Conservation (phyloP, 371 early-diverging fungal species). For the Mortierella sp. region DNA sequence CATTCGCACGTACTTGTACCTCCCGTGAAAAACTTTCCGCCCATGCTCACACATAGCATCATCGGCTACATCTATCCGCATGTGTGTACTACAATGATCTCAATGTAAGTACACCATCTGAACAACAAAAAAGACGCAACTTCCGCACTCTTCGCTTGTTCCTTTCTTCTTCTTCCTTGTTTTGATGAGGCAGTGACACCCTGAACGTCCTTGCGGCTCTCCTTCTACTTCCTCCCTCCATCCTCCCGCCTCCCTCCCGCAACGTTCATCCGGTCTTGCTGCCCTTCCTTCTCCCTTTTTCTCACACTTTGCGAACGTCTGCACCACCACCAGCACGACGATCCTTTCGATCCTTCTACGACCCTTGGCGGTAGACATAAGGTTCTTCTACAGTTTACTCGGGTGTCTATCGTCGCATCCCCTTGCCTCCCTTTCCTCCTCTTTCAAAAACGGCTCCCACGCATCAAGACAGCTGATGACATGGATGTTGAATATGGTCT, state of each 20-base stretch:
- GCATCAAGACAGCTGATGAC: conserved; percentile 3
- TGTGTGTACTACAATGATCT: conserved; percentile 4
- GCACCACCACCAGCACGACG: not conserved
- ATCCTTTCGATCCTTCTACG: too few relatives aligned
- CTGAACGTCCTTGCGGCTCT: not conserved
- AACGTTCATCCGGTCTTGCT: too few relatives aligned
- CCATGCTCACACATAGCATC: conserved; percentile 19
- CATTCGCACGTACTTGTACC: not conserved
- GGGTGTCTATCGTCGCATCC: too few relatives aligned
- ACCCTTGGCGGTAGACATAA: too few relatives aligned
- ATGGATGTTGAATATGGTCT: conserved; percentile 50
- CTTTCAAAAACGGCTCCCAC: conserved; percentile 2
- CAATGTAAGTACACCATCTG: not conserved
- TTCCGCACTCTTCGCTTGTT: not conserved
- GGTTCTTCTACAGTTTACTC: too few relatives aligned
- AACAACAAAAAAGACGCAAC: conserved; percentile 4
- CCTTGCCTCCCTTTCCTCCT: not conserved
- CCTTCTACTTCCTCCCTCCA: not conserved
- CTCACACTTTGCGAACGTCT: not conserved
- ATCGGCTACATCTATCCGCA: not conserved
- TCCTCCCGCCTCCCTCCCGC: not conserved
- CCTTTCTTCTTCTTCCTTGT: conserved; percentile 1
- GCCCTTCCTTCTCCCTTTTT: not conserved
- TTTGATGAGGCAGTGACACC: not conserved
- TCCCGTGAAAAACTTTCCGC: not conserved